Evolutionary conservation across 371 early-diverging fungal genomes (phyloP), one percentile per base, ranked within the genome.

Genomic region (Nematocida sp.): DNA sequence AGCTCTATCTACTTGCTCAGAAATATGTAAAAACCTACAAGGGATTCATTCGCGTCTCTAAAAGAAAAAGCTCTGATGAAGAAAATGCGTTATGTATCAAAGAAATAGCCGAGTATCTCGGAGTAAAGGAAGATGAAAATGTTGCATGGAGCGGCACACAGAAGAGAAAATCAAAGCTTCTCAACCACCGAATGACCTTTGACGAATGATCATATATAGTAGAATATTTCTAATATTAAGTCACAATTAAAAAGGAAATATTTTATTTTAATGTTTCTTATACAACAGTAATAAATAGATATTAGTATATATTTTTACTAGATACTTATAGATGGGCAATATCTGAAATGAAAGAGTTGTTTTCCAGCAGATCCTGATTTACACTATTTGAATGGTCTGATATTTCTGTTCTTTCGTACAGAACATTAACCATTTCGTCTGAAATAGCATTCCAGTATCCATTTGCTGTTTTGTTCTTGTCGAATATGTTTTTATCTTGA

Each of bases 1-100:
- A 49, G 39, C 36, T 71, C 1, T 71, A 71, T 33, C 30, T 63
- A 30, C 48, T 60, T 11, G 75, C 75, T 13, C 75, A 71, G 75
- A 71, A 71, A 33, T 71, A 71, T 48, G 61, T 71, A n/a, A 71
- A 61, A 49, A 71, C 75, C 13, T 71, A 71, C 64, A 63, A 60
- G 39, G 75, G 75, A 0, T 71, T 26, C 48, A 32, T 71, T 23
- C 26, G 75, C 0, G 75, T 71, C 2, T 7, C 51, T n/a, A 71
- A 71, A 35, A 13, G 20, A 13, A 63, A 63, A 49, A 59, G 59
- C 40, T 38, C 51, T 26, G 32, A 40, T n/a, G 11, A 20, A 16
- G 49, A 61, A 20, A 36, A 18, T 39, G 75, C 38, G 26, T 2
- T 2, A 7, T 26, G 30, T 0, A 18, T 71, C 13, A n/a, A 36